A percentile compares a stretch with the other conserved stretches of the same genome.
These are phyloP conservation scores for Pichia sp. DNA, from an alignment of 1,139 yeast species.

Conservation along the genomic window DNA sequence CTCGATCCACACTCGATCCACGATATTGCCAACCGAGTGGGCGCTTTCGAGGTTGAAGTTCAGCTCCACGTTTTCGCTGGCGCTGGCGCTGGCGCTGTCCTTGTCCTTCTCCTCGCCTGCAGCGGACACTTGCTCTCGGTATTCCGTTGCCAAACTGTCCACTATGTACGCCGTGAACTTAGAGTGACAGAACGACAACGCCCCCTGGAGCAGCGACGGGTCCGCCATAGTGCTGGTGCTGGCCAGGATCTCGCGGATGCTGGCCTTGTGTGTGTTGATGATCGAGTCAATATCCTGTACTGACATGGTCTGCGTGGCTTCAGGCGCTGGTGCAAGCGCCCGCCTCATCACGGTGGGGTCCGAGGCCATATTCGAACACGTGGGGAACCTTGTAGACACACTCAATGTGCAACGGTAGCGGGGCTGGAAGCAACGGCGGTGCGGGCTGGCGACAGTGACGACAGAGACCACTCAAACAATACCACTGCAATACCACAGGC, in stretches of 20 bases:
- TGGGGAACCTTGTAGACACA: background rate
- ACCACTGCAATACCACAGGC: no score
- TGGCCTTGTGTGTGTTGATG: conserved; percentile 20
- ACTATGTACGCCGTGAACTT: conserved; percentile 40
- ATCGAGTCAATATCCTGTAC: conserved; percentile 21
- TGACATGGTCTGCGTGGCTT: conserved; percentile 1
- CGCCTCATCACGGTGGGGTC: background rate
- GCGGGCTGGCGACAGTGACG: background rate
- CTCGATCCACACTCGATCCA: conserved; percentile 55
- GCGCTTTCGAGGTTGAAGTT: conserved; percentile 8
- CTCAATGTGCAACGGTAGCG: background rate
- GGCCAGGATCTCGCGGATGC: conserved; percentile 25
- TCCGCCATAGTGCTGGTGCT: conserved; percentile 30
- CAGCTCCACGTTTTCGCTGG: background rate
- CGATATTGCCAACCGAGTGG: conserved; percentile 22
- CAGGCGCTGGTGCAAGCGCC: background rate
- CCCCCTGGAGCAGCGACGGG: conserved; percentile 44
- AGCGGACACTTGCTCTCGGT: conserved; percentile 1
- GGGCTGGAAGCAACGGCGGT: no score
- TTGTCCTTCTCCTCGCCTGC: background rate
- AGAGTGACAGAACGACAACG: conserved; percentile 41
- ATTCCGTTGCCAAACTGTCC: conserved; percentile 31
- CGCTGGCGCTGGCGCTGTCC: conserved; percentile 4
- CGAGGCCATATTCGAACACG: conserved; percentile 3
- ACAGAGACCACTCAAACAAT: no score